Evolutionary conservation across 2,329 filamentous ascomycete genomes (phyloP).

Genomic region (Aureobasidium subglaciale): DNA sequence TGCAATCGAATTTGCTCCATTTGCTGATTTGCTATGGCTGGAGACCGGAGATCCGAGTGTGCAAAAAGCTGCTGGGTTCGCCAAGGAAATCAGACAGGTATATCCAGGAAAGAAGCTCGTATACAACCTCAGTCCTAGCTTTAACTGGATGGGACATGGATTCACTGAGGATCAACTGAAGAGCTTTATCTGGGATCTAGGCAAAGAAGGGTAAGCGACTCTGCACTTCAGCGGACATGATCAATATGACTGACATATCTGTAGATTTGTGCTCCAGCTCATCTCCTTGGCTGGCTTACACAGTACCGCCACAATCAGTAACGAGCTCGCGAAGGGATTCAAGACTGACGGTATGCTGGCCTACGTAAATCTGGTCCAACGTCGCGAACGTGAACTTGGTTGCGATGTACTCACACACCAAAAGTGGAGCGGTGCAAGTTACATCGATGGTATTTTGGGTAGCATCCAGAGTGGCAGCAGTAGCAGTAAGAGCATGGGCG

Average conservation of each 20-base stretch:
- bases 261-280: constrained; percentile 43
- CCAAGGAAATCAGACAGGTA: constrained; percentile 61
- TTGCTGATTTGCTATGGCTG: constrained; percentile 92
- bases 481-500: constrained; percentile 86
- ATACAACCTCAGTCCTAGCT: constrained; percentile 92
- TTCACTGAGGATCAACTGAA: constrained; percentile 77
- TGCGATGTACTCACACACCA: constrained; percentile 94
- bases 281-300: constrained; percentile 60
- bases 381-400: constrained; percentile 79
- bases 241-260: background rate
- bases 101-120: constrained; percentile 81
- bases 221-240: no score
- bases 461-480: constrained; percentile 88
- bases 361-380: constrained; percentile 90
- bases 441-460: constrained; percentile 85
- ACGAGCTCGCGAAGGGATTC: constrained; percentile 74
- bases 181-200: constrained; percentile 95
- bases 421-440: constrained; percentile 68
- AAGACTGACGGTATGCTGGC: constrained; percentile 92
- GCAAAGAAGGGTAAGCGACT: constrained; percentile 65
- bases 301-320: constrained; percentile 55
- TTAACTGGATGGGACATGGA: constrained; percentile 97
- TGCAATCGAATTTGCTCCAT: constrained; percentile 83
- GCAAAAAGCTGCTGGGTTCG: constrained; percentile 66
- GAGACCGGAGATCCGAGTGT: constrained; percentile 90